phyloP scores from a whole-genome alignment of 768 basidiomycete species.

The Kwoniella pini region DNA sequence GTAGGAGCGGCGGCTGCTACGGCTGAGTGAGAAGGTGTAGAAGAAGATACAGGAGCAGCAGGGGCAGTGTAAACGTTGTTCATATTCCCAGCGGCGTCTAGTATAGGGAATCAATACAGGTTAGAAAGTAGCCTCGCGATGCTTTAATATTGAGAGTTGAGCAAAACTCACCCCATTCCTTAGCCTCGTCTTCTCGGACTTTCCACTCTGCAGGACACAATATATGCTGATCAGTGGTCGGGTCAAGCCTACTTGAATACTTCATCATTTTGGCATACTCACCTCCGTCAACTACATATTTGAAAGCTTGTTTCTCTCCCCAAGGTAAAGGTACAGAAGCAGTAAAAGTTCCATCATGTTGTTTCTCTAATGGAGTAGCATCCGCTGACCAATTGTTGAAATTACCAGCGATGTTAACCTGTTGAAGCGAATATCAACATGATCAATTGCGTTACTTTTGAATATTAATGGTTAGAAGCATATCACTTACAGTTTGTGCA shows the following conservation, averaged over 20 bases:
- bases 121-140: no score
- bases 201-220: slow-evolving; percentile 45
- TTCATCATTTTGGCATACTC: no score
- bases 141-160: no score
- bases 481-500: slow-evolving; percentile 36
- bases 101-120: background rate
- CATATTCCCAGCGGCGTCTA: slow-evolving; percentile 55
- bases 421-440: no score
- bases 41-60: slow-evolving; percentile 23
- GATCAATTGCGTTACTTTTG: no score
- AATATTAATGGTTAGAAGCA: no score
- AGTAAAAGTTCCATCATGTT: slow-evolving; percentile 43
- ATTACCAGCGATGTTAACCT: slow-evolving; percentile 51
- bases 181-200: slow-evolving; percentile 54
- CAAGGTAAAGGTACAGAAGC: slow-evolving; percentile 45
- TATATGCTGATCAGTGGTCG: slow-evolving; percentile 11
- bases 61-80: slow-evolving; percentile 55
- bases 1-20: slow-evolving; percentile 2
- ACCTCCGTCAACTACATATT: slow-evolving; percentile 55
- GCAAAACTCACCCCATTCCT: slow-evolving; percentile 55
- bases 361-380: slow-evolving; percentile 43
- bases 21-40: background rate
- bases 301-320: slow-evolving; percentile 54
- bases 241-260: no score
- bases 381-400: slow-evolving; percentile 53